Evolutionary conservation across 305 asterid species (phyloP).

Genomic region (Fraxinus dipetala): DNA sequence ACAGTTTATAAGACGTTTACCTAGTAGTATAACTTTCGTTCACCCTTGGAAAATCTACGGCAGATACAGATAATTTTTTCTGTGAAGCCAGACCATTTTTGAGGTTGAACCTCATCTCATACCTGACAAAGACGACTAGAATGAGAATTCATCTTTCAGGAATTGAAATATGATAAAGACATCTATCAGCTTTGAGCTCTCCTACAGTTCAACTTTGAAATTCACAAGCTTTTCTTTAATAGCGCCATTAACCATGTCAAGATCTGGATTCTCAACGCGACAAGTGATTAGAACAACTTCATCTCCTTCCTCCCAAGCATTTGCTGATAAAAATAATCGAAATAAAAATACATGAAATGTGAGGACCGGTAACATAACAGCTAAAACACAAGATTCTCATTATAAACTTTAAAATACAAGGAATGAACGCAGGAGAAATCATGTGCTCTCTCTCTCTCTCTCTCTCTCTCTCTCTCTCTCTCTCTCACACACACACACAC

Average conservation of each 20-base stretch:
- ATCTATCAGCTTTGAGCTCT: conserved; percentile 17
- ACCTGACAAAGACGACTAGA: conserved; percentile 44
- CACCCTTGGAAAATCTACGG: conserved; percentile 91
- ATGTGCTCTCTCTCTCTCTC: not conserved
- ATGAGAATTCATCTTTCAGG: conserved; percentile 11
- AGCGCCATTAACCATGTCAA: conserved; percentile 65
- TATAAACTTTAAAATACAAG: not conserved
- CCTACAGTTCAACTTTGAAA: conserved; percentile 79
- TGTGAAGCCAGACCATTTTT: conserved; percentile 80
- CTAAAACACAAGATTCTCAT: not conserved
- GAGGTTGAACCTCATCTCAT: conserved; percentile 94
- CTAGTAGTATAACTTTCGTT: conserved; percentile 92
- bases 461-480: not conserved
- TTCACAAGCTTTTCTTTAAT: conserved; percentile 58
- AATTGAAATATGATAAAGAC: conserved; percentile 1
- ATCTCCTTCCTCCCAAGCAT: conserved; percentile 99
- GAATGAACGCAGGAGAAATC: not conserved
- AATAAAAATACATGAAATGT: not conserved
- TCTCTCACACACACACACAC: not conserved
- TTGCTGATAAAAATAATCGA: conserved; percentile 46
- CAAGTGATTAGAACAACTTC: conserved; percentile 88
- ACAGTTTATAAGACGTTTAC: conserved; percentile 31
- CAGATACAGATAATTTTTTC: conserved; percentile 69
- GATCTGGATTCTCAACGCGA: conserved; percentile 69
- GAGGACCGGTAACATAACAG: not conserved